Evolutionary conservation across 352 stramenopile genomes (phyloP).

Genomic region (Pythium coloratum): DNA sequence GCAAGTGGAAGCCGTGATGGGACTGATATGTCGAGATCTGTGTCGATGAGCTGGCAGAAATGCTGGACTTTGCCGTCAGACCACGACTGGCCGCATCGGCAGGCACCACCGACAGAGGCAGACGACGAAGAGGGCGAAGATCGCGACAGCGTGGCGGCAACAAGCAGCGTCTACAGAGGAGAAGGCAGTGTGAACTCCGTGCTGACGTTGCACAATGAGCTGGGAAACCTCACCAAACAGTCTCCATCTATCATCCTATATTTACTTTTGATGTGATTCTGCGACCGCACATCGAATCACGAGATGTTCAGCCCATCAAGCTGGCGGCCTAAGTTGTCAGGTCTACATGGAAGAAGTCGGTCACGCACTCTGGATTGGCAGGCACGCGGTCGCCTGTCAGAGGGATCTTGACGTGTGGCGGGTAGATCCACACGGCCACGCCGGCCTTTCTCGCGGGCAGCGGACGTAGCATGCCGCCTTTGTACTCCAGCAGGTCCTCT

Average conservation of each 20-base stretch:
- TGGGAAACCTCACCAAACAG: not conserved
- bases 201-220: not conserved
- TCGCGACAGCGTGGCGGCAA: conserved; percentile 3
- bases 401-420: conserved; percentile 60
- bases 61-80: conserved; percentile 54
- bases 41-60: conserved; percentile 64
- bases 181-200: no score
- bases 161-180: not conserved
- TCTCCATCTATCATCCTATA: conserved; percentile 21
- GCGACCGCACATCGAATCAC: not conserved
- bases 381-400: conserved; percentile 57
- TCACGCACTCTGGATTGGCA: conserved; percentile 32
- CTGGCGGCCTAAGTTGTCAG: not conserved
- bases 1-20: not conserved
- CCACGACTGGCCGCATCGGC: conserved; percentile 73
- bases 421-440: conserved; percentile 74
- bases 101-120: conserved; percentile 16
- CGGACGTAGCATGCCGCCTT: conserved; percentile 41
- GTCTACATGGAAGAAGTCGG: conserved; percentile 49
- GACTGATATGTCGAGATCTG: not conserved
- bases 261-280: conserved; percentile 6
- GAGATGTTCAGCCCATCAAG: not conserved
- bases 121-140: not conserved
- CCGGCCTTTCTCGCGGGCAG: conserved; percentile 56
- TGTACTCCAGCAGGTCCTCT: conserved; percentile 30